Base-by-base conservation (phyloP, 257 asterid genomes). In the Salvia rosmarinus region DNA sequence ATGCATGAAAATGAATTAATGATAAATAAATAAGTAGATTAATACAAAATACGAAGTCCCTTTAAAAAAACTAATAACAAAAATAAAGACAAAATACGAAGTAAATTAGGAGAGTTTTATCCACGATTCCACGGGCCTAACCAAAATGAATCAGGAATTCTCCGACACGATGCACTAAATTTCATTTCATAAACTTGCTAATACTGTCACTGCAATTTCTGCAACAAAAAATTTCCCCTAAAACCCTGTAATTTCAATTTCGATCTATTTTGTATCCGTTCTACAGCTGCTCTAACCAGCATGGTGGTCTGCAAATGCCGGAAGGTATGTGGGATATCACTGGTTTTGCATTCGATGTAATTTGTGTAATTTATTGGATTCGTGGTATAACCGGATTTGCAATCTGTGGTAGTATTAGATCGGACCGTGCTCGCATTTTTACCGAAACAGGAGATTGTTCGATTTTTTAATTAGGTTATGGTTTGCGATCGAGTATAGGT, bases 301-400 rank as follows among this genome's bases (percentile, higher is more conserved):
- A 92, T 92, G 98, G 98, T 92, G 82, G 98, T 92, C 87, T 89
- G 98, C 77, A 92, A 88, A 85, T 92, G 98, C 84, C 95, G 96
- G 68, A 92, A 92, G 96, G 98, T 91, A 82, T n/a, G 61, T 54
- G 16, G 35, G 37, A 11, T 25, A 54, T 54, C n/a, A 54, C 13
- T 23, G 9, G 30, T 64, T 64, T 64, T 6, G 60, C 19, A 35
- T 65, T n/a, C n/a, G n/a, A n/a, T n/a, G n/a, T n/a, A n/a, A n/a
- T 42, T 39, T 14, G 21, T 6, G 70, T 37, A 7, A 51, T 64
- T 55, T 68, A 25, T 56, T 56, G 35, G 49, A 57, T 67, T 46
- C n/a, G 34, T 3, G 0, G 17, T 34, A 6, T 37, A 9, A 43
- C 51, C 49, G 17, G 12, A 50, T 57, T 30, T 46, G 70, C 66